phyloP scores from a whole-genome alignment of 345 rosid species.

The Ceriops tagal region DNA sequence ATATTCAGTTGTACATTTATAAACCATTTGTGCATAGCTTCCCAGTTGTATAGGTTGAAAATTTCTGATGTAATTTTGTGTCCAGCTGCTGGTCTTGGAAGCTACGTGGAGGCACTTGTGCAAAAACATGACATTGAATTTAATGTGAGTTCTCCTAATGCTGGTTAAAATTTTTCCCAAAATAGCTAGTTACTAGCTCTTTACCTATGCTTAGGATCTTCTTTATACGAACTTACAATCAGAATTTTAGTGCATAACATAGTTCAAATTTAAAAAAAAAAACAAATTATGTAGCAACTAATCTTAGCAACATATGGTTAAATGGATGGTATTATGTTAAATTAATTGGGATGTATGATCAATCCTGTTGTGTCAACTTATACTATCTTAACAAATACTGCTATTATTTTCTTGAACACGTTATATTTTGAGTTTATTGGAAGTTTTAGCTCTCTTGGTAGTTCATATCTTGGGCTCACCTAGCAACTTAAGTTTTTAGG shows the following conservation, averaged over 20 bases:
- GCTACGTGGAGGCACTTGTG: conserved; percentile 90
- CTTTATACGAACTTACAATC: too few relatives aligned
- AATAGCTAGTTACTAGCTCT: not conserved
- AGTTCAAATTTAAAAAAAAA: too few relatives aligned
- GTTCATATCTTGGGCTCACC: too few relatives aligned
- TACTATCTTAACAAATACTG: too few relatives aligned
- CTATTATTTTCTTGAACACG: too few relatives aligned
- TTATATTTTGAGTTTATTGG: not conserved
- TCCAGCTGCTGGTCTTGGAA: conserved; percentile 95
- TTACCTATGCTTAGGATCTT: not conserved
- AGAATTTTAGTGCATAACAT: too few relatives aligned
- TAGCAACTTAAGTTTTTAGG: too few relatives aligned
- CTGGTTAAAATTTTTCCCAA: not conserved
- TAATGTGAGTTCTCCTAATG: conserved; percentile 47
- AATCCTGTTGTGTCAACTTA: too few relatives aligned
- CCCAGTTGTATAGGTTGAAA: conserved; percentile 5
- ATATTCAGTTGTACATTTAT: not conserved
- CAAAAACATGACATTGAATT: conserved; percentile 84
- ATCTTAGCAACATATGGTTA: too few relatives aligned
- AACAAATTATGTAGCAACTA: too few relatives aligned
- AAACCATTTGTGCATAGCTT: not conserved
- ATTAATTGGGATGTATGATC: too few relatives aligned
- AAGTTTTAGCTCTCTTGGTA: not conserved
- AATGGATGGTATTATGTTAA: too few relatives aligned
- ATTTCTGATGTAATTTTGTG: conserved; percentile 19